Percentiles rank a stretch among this genome's conserved stretches.
These are phyloP conservation scores for Blastocystis sp. DNA, from an alignment of 352 stramenopile species.

Conservation along the genomic window DNA sequence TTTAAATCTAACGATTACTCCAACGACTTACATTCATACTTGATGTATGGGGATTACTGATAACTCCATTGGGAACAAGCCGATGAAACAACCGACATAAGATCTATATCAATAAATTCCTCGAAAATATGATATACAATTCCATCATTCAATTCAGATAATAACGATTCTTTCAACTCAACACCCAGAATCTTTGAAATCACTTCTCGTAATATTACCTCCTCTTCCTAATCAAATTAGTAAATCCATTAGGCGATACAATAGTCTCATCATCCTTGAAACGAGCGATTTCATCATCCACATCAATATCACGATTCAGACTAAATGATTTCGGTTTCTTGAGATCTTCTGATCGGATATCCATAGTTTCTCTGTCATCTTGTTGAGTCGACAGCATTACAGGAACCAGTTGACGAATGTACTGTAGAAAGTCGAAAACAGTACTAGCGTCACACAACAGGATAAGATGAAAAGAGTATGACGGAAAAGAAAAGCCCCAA, in stretches of 20 bases:
- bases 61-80: constrained; percentile 16
- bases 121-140: background rate
- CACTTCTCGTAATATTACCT: background rate
- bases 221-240: constrained; percentile 27
- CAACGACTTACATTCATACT: background rate
- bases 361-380: background rate
- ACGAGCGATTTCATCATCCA: constrained; percentile 45
- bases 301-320: constrained; percentile 6
- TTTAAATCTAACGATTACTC: background rate
- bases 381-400: background rate
- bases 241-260: background rate
- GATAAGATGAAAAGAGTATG: background rate
- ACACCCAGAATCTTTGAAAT: background rate
- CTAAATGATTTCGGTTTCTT: background rate
- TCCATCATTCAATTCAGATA: constrained; percentile 23
- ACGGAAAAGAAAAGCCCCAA: constrained; percentile 64
- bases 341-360: background rate
- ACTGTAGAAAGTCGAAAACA: background rate
- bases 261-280: background rate
- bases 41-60: constrained; percentile 1
- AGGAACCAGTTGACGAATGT: background rate
- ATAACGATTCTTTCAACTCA: background rate
- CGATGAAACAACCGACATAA: constrained; percentile 38
- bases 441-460: background rate
- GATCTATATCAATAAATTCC: background rate